Base-by-base conservation (phyloP, 164 flowering plant species). In the Liriodendron chinense region DNA sequence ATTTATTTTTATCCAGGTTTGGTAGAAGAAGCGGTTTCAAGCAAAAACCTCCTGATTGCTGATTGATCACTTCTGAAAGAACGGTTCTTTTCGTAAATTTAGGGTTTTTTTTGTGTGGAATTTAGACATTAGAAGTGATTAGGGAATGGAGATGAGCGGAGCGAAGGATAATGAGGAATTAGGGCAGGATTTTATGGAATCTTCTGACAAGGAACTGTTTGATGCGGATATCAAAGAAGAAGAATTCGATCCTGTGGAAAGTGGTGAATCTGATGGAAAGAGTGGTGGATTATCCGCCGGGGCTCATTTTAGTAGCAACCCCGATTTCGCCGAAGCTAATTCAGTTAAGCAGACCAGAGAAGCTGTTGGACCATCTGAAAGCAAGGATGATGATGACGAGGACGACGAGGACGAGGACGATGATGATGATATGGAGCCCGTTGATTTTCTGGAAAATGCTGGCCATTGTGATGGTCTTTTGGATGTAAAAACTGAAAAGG, bases 401-500 rank as follows among this genome's bases (percentile, higher is more conserved):
- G 70, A 13, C 16, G 16, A 21, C 21, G 70, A 67, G 26, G 12
- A 13, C 7, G 18, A 67, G 20, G 25, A 28, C 2, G 56, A 48
- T 2, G 71, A 69, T 21, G 71, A 1, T 7, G 25, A n/a, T 9
- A 47, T 47, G 53, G 71, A 43, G 14, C 43, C n/a, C 1, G 26
- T 47, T 1, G 9, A 47, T 47, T 16, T 26, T 21, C 23, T 20
- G 2, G 71, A 47, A 1, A 47, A 69, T 47, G 71, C 53, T 69
- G 71, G 53, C 20, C 9, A 16, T 69, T 7, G 21, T 9, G 71
- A 47, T 18, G 53, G 47, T 18, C 22, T 48, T 47, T 47, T 22
- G 25, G 28, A 20, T 47, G 14, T 69, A 50, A 69, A 69, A 47
- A 22, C 10, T 8, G 71, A 69, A 23, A 69, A 69, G 56, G 71